Conservation (phyloP, 2,329 filamentous ascomycete genomes). For the Gaeumannomyces tritici region DNA sequence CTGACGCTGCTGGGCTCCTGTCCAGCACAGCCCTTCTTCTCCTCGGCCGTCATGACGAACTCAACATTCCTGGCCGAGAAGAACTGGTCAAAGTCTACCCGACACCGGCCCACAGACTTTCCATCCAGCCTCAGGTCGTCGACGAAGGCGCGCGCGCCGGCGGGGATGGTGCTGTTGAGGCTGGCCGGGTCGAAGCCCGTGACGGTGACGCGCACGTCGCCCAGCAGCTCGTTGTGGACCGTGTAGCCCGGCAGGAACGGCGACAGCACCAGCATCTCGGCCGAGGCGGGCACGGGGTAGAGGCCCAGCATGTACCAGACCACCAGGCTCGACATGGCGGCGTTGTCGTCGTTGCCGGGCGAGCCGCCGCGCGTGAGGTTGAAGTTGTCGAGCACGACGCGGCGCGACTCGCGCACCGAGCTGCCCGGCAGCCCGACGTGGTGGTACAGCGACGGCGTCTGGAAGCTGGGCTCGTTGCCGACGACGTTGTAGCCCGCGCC, state of each 20-base stretch:
- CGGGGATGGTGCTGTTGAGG: constrained; percentile 3
- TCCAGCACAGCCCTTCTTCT: not conserved
- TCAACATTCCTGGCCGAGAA: not conserved
- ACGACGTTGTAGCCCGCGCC: constrained; percentile 21
- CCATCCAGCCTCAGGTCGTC: not conserved
- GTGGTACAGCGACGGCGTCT: constrained; percentile 5
- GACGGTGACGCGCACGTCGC: not conserved
- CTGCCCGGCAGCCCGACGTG: constrained; percentile 2
- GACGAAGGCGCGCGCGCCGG: constrained; percentile 1
- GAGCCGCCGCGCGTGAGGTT: constrained; percentile 6
- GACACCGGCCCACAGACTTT: not conserved
- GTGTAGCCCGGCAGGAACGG: not conserved
- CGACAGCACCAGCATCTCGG: constrained; percentile 2
- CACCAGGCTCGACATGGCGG: constrained; percentile 5
- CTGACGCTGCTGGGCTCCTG: not conserved
- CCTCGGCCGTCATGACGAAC: constrained; percentile 3
- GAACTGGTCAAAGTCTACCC: not conserved
- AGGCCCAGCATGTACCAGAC: constrained; percentile 2
- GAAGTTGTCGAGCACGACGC: constrained; percentile 8
- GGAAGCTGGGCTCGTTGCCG: constrained; percentile 7
- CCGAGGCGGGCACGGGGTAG: not conserved
- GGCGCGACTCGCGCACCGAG: constrained; percentile 5
- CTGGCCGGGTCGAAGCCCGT: not conserved
- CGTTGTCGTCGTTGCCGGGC: constrained; percentile 5
- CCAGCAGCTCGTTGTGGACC: constrained; percentile 1